phyloP scores from a whole-genome alignment of 495 filamentous ascomycete genomes.

The Xylaria longipes region DNA sequence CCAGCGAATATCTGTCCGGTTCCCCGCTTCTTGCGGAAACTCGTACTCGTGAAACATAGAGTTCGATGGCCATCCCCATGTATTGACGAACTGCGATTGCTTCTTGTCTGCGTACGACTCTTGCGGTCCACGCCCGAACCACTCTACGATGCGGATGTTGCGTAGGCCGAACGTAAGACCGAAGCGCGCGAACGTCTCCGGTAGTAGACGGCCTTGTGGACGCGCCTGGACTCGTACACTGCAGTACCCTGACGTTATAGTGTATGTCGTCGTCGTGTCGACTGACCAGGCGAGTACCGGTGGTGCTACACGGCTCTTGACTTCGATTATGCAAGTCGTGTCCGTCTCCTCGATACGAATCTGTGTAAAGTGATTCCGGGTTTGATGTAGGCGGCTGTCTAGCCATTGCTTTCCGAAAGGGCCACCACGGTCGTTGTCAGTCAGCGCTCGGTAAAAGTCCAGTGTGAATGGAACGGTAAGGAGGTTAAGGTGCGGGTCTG shows the following conservation, averaged over 20 bases:
- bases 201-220: slow-evolving; percentile 49
- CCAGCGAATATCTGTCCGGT: slow-evolving; percentile 68
- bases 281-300: slow-evolving; percentile 69
- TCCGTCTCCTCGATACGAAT: slow-evolving; percentile 48
- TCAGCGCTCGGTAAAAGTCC: slow-evolving; percentile 61
- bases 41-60: slow-evolving; percentile 66
- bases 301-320: slow-evolving; percentile 60
- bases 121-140: slow-evolving; percentile 71
- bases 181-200: slow-evolving; percentile 63
- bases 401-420: slow-evolving; percentile 53
- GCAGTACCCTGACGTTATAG: slow-evolving; percentile 51
- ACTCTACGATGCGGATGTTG: slow-evolving; percentile 52
- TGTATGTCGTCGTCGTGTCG: slow-evolving; percentile 60
- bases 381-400: slow-evolving; percentile 47
- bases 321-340: slow-evolving; percentile 43
- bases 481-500: slow-evolving; percentile 40
- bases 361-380: slow-evolving; percentile 50
- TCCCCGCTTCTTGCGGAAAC: slow-evolving; percentile 70
- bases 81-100: slow-evolving; percentile 59
- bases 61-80: slow-evolving; percentile 51
- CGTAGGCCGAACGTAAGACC: slow-evolving; percentile 59
- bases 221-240: slow-evolving; percentile 52
- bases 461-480: slow-evolving; percentile 52
- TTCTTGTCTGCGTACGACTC: slow-evolving; percentile 71
- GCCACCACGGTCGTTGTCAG: slow-evolving; percentile 67